phyloP scores from a whole-genome alignment of 495 filamentous ascomycete genomes.

The Podospora didyma region DNA sequence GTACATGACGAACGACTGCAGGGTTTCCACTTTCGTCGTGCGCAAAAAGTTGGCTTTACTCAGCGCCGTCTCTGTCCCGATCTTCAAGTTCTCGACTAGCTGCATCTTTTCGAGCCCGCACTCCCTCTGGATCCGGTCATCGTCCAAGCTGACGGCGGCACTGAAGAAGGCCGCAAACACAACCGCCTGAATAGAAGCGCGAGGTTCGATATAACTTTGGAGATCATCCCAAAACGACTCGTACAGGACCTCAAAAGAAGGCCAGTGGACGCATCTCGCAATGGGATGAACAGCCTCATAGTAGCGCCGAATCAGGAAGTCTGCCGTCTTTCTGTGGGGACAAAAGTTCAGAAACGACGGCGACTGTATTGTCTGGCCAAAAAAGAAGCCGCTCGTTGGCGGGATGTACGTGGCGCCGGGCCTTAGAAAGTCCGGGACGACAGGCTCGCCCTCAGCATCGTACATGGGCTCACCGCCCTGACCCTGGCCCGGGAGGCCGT shows the following conservation, averaged over 20 bases:
- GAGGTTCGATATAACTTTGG: conserved; percentile 49
- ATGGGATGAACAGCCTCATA: conserved; percentile 63
- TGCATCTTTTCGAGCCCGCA: conserved; percentile 48
- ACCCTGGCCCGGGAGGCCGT: not conserved
- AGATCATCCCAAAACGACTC: conserved; percentile 60
- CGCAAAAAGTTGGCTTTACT: conserved; percentile 63
- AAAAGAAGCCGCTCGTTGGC: conserved; percentile 64
- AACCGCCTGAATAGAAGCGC: conserved; percentile 60
- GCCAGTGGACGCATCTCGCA: conserved; percentile 58
- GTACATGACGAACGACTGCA: conserved; percentile 74
- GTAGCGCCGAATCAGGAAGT: conserved; percentile 60
- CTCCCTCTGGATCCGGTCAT: conserved; percentile 42
- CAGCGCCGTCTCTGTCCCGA: conserved; percentile 60
- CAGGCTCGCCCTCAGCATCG: conserved; percentile 10
- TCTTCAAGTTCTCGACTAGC: conserved; percentile 56
- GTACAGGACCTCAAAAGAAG: conserved; percentile 61
- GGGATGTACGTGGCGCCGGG: conserved; percentile 52
- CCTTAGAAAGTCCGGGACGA: conserved; percentile 41
- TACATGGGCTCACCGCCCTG: not conserved
- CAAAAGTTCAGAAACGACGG: conserved; percentile 53
- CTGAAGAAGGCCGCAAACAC: conserved; percentile 65
- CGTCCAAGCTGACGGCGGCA: conserved; percentile 59
- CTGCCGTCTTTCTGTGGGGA: conserved; percentile 44
- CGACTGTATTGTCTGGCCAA: conserved; percentile 46
- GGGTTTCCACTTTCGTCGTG: conserved; percentile 64